Conservation (phyloP, 768 basidiomycete genomes). For the Xerocomellus chrysenteron region DNA sequence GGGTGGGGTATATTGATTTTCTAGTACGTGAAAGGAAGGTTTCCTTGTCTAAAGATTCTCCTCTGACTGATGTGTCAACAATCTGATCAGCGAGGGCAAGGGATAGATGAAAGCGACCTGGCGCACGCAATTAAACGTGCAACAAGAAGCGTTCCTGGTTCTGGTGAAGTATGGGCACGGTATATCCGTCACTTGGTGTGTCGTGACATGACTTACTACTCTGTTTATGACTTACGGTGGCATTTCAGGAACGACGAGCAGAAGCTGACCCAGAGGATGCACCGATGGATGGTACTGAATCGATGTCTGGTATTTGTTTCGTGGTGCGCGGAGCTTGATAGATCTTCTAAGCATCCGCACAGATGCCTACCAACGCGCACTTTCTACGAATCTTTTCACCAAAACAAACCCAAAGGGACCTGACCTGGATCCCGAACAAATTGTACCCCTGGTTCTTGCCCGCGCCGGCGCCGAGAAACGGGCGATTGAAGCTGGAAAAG, state of each 20-base stretch:
- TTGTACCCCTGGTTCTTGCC: slow-evolving; percentile 62
- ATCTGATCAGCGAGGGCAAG: slow-evolving; percentile 32
- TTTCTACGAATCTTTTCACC: slow-evolving; percentile 54
- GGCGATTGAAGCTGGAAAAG: slow-evolving; percentile 44
- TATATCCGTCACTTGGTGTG: slow-evolving; percentile 72
- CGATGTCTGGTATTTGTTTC: slow-evolving; percentile 23
- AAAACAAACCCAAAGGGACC: slow-evolving; percentile 18
- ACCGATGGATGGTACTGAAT: slow-evolving; percentile 22
- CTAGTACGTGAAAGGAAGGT: slow-evolving; percentile 44
- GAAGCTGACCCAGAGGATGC: slow-evolving; percentile 16
- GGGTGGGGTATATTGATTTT: slow-evolving; percentile 72
- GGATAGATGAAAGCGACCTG: slow-evolving; percentile 43
- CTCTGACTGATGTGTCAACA: background rate
- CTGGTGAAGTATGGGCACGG: slow-evolving; percentile 76
- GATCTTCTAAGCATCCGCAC: slow-evolving; percentile 6
- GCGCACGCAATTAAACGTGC: slow-evolving; percentile 52
- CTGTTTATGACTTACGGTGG: background rate
- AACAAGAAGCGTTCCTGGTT: slow-evolving; percentile 68
- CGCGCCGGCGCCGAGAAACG: slow-evolving; percentile 65
- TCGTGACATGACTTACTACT: background rate
- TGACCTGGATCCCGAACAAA: slow-evolving; percentile 57
- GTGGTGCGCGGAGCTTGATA: background rate
- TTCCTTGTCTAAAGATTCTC: background rate
- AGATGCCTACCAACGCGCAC: slow-evolving; percentile 61
- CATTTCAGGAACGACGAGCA: slow-evolving; percentile 21